Evolutionary conservation across 1,284 basidiomycete genomes (phyloP).

Genomic region (Athelia psychrophila): DNA sequence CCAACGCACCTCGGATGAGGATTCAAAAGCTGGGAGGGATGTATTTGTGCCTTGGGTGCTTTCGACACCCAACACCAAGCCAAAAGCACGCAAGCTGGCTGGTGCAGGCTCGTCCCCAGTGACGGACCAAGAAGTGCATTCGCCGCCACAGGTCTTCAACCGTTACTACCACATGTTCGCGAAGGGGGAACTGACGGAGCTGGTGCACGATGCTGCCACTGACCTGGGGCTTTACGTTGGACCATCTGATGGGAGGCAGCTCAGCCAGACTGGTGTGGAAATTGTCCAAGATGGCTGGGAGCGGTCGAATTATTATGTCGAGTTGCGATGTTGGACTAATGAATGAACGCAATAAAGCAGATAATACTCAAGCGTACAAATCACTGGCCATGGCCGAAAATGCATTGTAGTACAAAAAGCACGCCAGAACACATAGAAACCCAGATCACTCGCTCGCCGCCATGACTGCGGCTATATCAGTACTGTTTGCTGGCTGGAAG

Average conservation of each 20-base stretch:
- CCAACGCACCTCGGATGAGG: constrained; percentile 1
- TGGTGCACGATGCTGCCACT: constrained; percentile 62
- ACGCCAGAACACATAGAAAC: background rate
- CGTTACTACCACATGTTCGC: constrained; percentile 95
- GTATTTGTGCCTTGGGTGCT: constrained; percentile 76
- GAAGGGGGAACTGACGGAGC: constrained; percentile 65
- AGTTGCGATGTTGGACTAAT: constrained; percentile 59
- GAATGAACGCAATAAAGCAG: constrained; percentile 11
- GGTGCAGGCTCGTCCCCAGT: constrained; percentile 43
- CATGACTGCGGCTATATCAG: constrained; percentile 45
- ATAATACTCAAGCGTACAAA: background rate
- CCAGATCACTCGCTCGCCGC: constrained; percentile 63
- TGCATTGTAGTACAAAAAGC: background rate
- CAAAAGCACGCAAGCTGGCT: constrained; percentile 9
- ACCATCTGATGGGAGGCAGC: constrained; percentile 2
- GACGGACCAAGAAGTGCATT: constrained; percentile 34
- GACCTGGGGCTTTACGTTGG: constrained; percentile 57
- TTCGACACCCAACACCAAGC: constrained; percentile 20
- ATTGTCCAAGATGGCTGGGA: constrained; percentile 84
- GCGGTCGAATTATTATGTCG: constrained; percentile 79
- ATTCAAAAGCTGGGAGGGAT: constrained; percentile 41
- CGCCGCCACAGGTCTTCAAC: constrained; percentile 56
- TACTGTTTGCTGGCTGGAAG: constrained; percentile 7
- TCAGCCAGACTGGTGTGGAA: constrained; percentile 43
- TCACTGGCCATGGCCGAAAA: background rate